Evolutionary conservation across 768 basidiomycete species (phyloP).

Genomic region (Tylopilus balloui): DNA sequence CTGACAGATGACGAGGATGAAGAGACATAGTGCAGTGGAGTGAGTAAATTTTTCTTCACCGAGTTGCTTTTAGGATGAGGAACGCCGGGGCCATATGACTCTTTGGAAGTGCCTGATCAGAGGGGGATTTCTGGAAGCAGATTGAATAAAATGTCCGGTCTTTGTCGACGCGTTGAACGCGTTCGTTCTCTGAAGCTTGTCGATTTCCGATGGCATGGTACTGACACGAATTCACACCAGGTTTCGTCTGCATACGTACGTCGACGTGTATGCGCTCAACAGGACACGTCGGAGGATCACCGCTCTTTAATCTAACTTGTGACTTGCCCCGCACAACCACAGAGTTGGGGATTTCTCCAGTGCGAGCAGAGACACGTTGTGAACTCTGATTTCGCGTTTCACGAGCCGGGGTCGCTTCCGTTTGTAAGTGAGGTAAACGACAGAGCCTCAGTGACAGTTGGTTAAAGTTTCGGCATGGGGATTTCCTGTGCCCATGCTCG

Average conservation of each 20-base stretch:
- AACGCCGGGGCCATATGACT: constrained; percentile 83
- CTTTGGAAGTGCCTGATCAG: constrained; percentile 38
- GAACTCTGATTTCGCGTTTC: neutral
- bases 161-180: constrained; percentile 8
- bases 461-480: too few relatives aligned
- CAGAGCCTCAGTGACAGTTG: constrained; percentile 6
- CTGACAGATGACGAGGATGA: constrained; percentile 77
- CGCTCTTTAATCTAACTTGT: too few relatives aligned
- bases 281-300: neutral
- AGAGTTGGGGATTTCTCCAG: neutral
- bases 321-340: too few relatives aligned
- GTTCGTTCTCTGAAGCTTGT: constrained; percentile 21
- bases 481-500: neutral
- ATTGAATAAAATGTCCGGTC: constrained; percentile 22
- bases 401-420: neutral
- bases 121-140: constrained; percentile 21
- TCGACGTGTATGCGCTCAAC: neutral
- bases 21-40: constrained; percentile 12
- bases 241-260: neutral
- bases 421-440: neutral
- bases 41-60: neutral
- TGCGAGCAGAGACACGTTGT: neutral
- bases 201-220: neutral
- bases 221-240: constrained; percentile 7
- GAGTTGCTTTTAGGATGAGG: constrained; percentile 40